Evolutionary conservation across 192 early-diverging fungal genomes (phyloP).

Genomic region (Backusella australiensis): DNA sequence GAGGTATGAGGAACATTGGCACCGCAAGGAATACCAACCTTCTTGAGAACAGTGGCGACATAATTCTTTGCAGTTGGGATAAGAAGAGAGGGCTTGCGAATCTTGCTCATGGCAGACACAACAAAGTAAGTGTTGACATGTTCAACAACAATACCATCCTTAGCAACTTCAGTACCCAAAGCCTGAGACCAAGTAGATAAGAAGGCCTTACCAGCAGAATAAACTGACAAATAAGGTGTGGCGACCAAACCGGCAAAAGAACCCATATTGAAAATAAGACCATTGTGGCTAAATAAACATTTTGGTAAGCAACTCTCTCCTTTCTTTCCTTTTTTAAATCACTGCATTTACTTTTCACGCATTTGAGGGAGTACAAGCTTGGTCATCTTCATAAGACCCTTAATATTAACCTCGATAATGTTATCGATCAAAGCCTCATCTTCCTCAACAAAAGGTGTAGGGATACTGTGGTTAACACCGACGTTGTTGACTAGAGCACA

Average conservation of each 20-base stretch:
- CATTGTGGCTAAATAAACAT: conserved; percentile 48
- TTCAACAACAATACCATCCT: conserved; percentile 78
- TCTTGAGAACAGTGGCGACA: conserved; percentile 66
- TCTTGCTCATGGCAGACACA: conserved; percentile 92
- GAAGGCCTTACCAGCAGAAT: conserved; percentile 94
- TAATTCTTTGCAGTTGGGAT: conserved; percentile 82
- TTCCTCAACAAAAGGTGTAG: conserved; percentile 83
- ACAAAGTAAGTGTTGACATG: conserved; percentile 97
- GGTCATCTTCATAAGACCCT: conserved; percentile 79
- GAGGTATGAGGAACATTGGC: conserved; percentile 58
- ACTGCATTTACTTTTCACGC: conserved; percentile 50
- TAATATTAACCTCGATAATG: conserved; percentile 88
- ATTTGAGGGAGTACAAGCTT: conserved; percentile 78
- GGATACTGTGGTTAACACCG: conserved; percentile 88
- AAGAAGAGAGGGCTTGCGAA: conserved; percentile 72
- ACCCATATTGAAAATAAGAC: conserved; percentile 91
- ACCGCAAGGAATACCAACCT: conserved; percentile 69
- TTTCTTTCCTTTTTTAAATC: not conserved
- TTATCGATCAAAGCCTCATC: conserved; percentile 54
- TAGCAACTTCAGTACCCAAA: conserved; percentile 74
- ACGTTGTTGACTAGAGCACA: conserved; percentile 88
- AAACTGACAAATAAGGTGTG: conserved; percentile 82
- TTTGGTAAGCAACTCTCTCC: not conserved
- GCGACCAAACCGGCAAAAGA: conserved; percentile 87
- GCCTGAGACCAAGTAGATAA: conserved; percentile 88